Evolutionary conservation across 768 basidiomycete species (phyloP).

Genomic region (Phanerodontia chrysosporium): DNA sequence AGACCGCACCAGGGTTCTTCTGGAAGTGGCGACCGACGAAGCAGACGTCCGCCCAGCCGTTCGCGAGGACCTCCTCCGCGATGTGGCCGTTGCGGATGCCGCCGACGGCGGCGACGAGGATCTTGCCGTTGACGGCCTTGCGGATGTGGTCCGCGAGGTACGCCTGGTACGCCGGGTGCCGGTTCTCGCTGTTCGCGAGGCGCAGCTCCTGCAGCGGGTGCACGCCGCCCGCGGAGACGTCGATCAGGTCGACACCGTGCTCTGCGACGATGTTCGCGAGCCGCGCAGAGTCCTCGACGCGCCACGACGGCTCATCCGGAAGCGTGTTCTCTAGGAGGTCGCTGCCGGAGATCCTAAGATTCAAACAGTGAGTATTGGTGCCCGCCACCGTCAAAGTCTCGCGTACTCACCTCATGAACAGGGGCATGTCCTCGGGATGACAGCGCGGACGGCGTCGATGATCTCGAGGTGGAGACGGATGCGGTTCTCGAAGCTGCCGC

Average conservation of each 20-base stretch:
- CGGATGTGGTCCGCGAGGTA: conserved; percentile 33
- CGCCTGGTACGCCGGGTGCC: conserved; percentile 11
- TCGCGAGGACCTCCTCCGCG: conserved; percentile 55
- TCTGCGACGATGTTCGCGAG: conserved; percentile 54
- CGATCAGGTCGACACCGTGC: conserved; percentile 74
- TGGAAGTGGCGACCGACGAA: conserved; percentile 41
- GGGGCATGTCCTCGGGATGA: conserved; percentile 60
- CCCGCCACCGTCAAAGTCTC: neutral
- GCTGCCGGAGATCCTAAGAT: conserved; percentile 55
- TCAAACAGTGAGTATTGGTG: neutral
- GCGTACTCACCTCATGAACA: conserved; percentile 64
- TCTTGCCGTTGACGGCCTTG: conserved; percentile 35
- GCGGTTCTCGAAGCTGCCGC: conserved; percentile 45
- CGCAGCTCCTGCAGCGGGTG: conserved; percentile 48
- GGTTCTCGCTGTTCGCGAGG: conserved; percentile 26
- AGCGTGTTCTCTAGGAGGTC: conserved; percentile 65
- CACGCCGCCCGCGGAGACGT: conserved; percentile 67
- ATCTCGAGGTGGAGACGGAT: conserved; percentile 35
- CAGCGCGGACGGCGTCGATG: conserved; percentile 45
- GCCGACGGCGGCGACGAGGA: conserved; percentile 52
- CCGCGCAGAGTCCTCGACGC: conserved; percentile 58
- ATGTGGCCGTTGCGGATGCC: conserved; percentile 50
- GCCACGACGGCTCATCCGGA: conserved; percentile 63
- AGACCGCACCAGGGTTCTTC: conserved; percentile 51
- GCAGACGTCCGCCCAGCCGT: conserved; percentile 52